Percentiles rank a stretch among this genome's conserved stretches.
Evolutionary conservation across 192 early-diverging fungal genomes (phyloP).

Genomic region (Glomus cerebriforme): DNA sequence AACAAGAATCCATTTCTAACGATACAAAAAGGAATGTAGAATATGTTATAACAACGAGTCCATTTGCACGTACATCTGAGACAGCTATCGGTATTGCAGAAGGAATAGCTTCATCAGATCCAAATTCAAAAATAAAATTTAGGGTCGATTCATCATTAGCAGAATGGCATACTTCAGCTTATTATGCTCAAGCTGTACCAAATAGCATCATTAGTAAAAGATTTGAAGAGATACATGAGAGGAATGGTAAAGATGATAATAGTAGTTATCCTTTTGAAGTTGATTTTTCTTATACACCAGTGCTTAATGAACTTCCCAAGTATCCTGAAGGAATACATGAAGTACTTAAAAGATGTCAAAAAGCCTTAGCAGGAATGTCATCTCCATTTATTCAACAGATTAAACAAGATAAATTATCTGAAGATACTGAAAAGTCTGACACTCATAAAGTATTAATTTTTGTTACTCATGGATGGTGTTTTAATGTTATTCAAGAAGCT

Average conservation of each 20-base stretch:
- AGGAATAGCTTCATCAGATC: conserved; percentile 21
- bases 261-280: not conserved
- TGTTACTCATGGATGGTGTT: conserved; percentile 21
- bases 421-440: not conserved
- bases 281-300: not conserved
- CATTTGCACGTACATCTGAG: conserved; percentile 40
- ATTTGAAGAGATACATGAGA: not conserved
- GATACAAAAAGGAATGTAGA: conserved; percentile 29
- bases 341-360: not conserved
- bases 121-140: not conserved
- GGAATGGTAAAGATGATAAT: not conserved
- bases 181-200: conserved; percentile 12
- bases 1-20: conserved; percentile 3
- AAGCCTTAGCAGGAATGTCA: not conserved
- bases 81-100: conserved; percentile 43
- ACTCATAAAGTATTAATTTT: conserved; percentile 13
- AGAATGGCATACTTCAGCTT: conserved; percentile 11
- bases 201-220: not conserved
- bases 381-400: not conserved
- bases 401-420: not conserved
- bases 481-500: conserved; percentile 23
- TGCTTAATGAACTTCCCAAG: not conserved
- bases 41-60: conserved; percentile 41
- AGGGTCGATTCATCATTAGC: conserved; percentile 1
- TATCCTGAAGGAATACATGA: conserved; percentile 11